phyloP scores from a whole-genome alignment of 331 rosid species.

The Arachis monticola region DNA sequence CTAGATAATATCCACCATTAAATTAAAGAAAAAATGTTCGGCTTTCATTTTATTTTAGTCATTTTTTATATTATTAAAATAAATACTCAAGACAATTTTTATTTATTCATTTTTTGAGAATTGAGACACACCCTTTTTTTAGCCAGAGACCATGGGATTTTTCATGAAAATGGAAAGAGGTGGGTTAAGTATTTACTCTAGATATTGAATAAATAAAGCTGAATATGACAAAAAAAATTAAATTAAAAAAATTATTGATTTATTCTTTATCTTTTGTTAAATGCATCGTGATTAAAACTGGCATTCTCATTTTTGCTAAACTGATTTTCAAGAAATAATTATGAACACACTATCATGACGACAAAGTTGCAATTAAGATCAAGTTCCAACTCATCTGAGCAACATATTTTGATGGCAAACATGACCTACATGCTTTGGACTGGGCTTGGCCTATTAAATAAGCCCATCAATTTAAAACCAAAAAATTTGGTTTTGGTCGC shows the following conservation, averaged over 20 bases:
- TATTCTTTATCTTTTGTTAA: neutral
- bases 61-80: too few relatives aligned
- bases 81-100: too few relatives aligned
- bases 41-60: neutral
- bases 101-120: too few relatives aligned
- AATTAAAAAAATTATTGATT: too few relatives aligned
- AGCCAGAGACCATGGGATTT: too few relatives aligned
- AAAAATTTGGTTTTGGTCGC: constrained; percentile 19
- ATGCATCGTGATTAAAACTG: neutral
- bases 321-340: neutral
- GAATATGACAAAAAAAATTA: neutral
- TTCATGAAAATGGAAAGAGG: too few relatives aligned
- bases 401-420: neutral
- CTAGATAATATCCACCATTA: neutral
- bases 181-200: too few relatives aligned
- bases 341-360: neutral
- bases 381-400: constrained; percentile 11
- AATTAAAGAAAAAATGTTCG: neutral
- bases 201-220: neutral
- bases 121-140: too few relatives aligned
- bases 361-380: neutral
- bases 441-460: constrained; percentile 36
- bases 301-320: neutral
- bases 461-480: constrained; percentile 6
- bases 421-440: constrained; percentile 34